These are phyloP conservation scores for Microcera coccophila DNA, from an alignment of 2,329 filamentous ascomycete genomes.

Conservation along the genomic window DNA sequence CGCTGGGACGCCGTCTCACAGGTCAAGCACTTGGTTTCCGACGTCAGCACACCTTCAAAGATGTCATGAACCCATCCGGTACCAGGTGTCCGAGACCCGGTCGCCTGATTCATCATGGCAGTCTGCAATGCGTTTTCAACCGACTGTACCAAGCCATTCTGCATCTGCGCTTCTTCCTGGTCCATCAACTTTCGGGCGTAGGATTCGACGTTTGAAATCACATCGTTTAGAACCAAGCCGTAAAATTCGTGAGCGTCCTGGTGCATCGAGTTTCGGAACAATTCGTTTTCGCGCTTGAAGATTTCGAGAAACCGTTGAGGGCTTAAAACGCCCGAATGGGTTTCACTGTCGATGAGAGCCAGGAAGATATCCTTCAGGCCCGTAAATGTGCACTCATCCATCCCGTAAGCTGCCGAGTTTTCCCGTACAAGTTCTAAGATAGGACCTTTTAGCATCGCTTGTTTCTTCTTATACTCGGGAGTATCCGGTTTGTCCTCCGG, in stretches of 20 bases:
- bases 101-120: constrained; percentile 33
- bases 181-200: constrained; percentile 65
- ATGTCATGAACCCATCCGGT: constrained; percentile 95
- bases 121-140: constrained; percentile 40
- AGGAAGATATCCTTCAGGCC: constrained; percentile 95
- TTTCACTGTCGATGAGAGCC: constrained; percentile 74
- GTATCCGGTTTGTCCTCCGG: constrained; percentile 93
- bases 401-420: constrained; percentile 75
- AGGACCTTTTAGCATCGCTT: constrained; percentile 82
- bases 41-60: constrained; percentile 91
- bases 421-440: constrained; percentile 81
- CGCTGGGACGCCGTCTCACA: constrained; percentile 94
- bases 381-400: constrained; percentile 93
- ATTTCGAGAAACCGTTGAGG: constrained; percentile 92
- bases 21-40: constrained; percentile 92
- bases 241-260: constrained; percentile 98
- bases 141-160: constrained; percentile 48
- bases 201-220: constrained; percentile 90
- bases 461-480: constrained; percentile 96
- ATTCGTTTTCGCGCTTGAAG: constrained; percentile 89
- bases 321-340: constrained; percentile 84
- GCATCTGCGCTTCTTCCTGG: constrained; percentile 39
- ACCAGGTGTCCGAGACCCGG: constrained; percentile 53
- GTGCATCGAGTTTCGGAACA: constrained; percentile 96
- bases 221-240: constrained; percentile 89